Evolutionary conservation across 139 green algal genomes (phyloP), one percentile per base, ranked within the genome.

Genomic region (Chlorella sorokiniana): DNA sequence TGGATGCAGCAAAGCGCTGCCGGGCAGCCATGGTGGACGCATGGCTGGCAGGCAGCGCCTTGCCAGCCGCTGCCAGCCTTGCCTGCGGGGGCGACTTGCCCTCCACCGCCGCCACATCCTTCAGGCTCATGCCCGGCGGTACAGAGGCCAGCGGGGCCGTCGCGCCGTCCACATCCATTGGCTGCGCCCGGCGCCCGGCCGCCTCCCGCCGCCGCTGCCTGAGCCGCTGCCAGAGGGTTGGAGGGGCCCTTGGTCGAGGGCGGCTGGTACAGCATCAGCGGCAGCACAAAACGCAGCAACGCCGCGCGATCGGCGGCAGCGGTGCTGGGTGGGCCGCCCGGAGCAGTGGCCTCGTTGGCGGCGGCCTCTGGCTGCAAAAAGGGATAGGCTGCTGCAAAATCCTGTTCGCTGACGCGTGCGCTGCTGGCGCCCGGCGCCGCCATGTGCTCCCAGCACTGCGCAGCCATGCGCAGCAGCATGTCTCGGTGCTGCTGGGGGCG

Each of bases 201-300:
- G 69, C 71, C 3, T 31, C 61, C 61, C 40, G 41, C 54, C 23
- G 44, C 62, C 38, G 48, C 76, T 29, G 56, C 54, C 48, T 56
- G 71, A 35, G 61, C 56, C 8, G 76, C 76, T 4, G 61, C 37
- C 44, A 81, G 63, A 18, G 76, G 56, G 51, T 42, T 76, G 33
- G 59, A 27, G 31, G 52, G 71, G 4, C 41, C 45, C 45, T 40
- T 83, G 74, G n/a, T 23, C 3, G 42, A 52, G 29, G 80, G 73
- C 5, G 91, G 89, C 73, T 89, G 80, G 78, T 96, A 97, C 63
- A 97, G 85, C 89, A 96, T 59, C 52, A 94, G 63, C 76, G 88
- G 89, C 0, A 93, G 81, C 35, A 62, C 84, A 84, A 94, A 93
- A 11, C 75, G 75, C 75, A 96, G 83, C 56, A 96, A 90, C 7